These are phyloP conservation scores for Nitzschia palea DNA, from an alignment of 108 stramenopile species.

Conservation along the genomic window DNA sequence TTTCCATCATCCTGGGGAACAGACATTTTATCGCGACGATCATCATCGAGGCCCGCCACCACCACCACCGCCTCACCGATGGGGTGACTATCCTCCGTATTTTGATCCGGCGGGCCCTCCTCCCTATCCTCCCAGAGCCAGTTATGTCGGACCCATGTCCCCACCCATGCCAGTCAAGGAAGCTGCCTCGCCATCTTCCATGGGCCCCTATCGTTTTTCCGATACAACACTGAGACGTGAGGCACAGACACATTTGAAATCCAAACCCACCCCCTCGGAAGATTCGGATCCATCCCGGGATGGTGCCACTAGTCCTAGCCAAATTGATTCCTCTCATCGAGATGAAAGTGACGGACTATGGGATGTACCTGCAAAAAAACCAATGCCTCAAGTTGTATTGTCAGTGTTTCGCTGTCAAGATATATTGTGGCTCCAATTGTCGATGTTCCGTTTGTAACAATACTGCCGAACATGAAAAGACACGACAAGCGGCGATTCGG, in stretches of 20 bases:
- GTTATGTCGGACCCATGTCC: too few species aligned
- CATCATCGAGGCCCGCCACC: background rate
- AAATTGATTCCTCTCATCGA: constrained; percentile 35
- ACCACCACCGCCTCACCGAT: background rate
- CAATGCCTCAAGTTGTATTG: constrained; percentile 97
- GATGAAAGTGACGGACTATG: constrained; percentile 45
- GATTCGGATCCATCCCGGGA: constrained; percentile 18
- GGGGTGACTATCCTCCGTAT: background rate
- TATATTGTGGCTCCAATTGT: constrained; percentile 64
- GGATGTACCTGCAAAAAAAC: constrained; percentile 97
- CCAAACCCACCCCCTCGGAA: constrained; percentile 8
- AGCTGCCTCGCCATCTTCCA: background rate
- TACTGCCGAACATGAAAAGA: constrained; percentile 49
- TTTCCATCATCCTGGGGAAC: constrained; percentile 10
- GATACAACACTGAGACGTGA: constrained; percentile 38
- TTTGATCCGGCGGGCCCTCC: background rate
- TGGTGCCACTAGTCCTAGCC: constrained; percentile 37
- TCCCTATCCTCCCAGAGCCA: background rate
- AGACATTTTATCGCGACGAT: background rate
- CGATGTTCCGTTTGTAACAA: constrained; percentile 80
- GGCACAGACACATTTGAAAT: constrained; percentile 13
- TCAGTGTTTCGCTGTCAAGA: constrained; percentile 91
- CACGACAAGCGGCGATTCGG: constrained; percentile 76
- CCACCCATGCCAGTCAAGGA: too few species aligned
- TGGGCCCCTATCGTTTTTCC: constrained; percentile 38